Evolutionary conservation across 1,139 yeast species (phyloP).

Genomic region (Pichia sp.): DNA sequence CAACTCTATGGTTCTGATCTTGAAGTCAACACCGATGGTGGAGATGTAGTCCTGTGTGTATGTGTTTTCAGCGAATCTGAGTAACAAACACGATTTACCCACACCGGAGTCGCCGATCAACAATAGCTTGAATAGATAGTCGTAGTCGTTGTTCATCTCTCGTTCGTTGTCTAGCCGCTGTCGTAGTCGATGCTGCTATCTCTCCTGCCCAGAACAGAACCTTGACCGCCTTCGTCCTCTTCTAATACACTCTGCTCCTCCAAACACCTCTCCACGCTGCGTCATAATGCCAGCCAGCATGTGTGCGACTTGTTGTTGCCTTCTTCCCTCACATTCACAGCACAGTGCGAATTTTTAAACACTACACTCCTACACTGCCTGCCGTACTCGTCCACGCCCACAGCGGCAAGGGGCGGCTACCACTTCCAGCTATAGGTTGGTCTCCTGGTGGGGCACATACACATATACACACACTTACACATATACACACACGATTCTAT

Average conservation of each 20-base stretch:
- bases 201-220: background rate
- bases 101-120: constrained; percentile 98
- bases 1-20: constrained; percentile 92
- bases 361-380: background rate
- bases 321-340: background rate
- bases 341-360: background rate
- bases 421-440: background rate
- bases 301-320: background rate
- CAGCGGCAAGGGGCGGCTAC: too few relatives aligned
- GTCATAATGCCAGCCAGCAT: background rate
- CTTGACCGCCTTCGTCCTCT: background rate
- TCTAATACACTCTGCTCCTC: background rate
- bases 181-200: background rate
- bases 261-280: background rate
- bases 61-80: constrained; percentile 96
- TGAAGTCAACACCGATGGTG: constrained; percentile 97
- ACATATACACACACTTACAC: too few relatives aligned
- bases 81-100: constrained; percentile 90
- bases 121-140: constrained; percentile 86
- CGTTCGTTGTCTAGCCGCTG: background rate
- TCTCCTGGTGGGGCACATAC: background rate
- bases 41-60: constrained; percentile 96
- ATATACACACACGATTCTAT: too few relatives aligned
- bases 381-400: too few relatives aligned
- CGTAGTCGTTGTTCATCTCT: constrained; percentile 86